These are phyloP conservation scores for Knufia petricola DNA, from an alignment of 2,329 filamentous ascomycete species.

Conservation along the genomic window DNA sequence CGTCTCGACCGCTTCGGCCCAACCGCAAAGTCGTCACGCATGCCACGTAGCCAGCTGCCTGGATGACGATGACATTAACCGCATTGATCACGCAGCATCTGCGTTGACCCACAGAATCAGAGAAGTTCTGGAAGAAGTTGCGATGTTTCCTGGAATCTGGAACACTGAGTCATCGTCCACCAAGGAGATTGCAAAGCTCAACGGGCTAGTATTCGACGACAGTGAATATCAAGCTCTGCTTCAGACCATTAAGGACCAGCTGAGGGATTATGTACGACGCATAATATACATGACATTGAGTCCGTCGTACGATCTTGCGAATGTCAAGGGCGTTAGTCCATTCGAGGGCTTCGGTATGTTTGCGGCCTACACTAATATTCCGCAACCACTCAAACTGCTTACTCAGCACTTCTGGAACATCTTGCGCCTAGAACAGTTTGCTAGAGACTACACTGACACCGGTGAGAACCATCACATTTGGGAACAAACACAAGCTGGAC, in stretches of 20 bases:
- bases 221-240: slow-evolving; percentile 4
- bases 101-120: slow-evolving; percentile 42
- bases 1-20: neutral
- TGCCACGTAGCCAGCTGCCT: slow-evolving; percentile 22
- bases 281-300: slow-evolving; percentile 5
- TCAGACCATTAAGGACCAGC: slow-evolving; percentile 14
- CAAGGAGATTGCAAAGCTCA: neutral
- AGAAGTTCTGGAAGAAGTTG: slow-evolving; percentile 20
- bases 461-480: neutral
- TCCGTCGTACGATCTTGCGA: neutral
- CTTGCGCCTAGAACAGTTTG: neutral
- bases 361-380: neutral
- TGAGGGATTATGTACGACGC: slow-evolving; percentile 14
- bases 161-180: neutral
- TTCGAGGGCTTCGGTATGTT: neutral
- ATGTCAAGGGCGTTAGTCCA: neutral
- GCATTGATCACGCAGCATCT: slow-evolving; percentile 50
- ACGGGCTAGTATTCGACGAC: neutral
- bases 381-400: neutral
- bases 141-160: neutral
- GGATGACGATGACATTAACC: slow-evolving; percentile 47
- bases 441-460: neutral
- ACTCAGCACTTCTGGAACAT: neutral
- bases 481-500: neutral
- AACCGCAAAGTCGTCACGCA: neutral